These are phyloP conservation scores for Fusarium illudens DNA, from an alignment of 2,329 filamentous ascomycete genomes.

Conservation along the genomic window DNA sequence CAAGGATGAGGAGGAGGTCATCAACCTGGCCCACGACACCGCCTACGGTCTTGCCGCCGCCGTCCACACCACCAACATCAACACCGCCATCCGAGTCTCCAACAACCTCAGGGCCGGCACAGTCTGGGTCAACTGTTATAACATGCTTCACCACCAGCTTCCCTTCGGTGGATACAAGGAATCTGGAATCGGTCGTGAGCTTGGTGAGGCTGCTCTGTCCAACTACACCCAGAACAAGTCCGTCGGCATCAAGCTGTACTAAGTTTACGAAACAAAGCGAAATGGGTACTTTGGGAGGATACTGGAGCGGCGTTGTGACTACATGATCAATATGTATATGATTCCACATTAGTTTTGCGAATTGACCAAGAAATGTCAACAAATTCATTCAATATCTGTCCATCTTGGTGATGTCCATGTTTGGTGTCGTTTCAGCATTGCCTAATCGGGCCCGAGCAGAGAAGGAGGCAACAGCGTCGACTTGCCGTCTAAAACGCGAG, in stretches of 20 bases:
- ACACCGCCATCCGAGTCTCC: constrained; percentile 81
- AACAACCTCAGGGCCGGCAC: constrained; percentile 78
- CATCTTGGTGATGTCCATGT: not conserved
- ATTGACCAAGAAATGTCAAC: constrained; percentile 34
- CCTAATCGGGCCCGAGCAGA: constrained; percentile 6
- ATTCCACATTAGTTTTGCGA: constrained; percentile 31
- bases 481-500: not conserved
- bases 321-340: constrained; percentile 38
- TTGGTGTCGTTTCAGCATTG: constrained; percentile 2
- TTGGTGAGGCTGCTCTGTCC: constrained; percentile 71
- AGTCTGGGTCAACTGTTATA: constrained; percentile 71
- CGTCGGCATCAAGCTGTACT: constrained; percentile 60
- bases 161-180: constrained; percentile 82
- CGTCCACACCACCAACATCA: constrained; percentile 83
- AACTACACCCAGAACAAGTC: constrained; percentile 77
- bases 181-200: constrained; percentile 79
- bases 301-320: constrained; percentile 31
- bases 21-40: constrained; percentile 77
- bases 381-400: constrained; percentile 10
- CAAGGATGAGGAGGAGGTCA: constrained; percentile 80
- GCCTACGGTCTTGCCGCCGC: constrained; percentile 85
- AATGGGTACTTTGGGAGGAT: constrained; percentile 15
- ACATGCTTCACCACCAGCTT: constrained; percentile 73
- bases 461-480: not conserved
- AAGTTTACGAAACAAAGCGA: constrained; percentile 11